Percentiles rank a stretch among this genome's conserved stretches.
Evolutionary conservation across 2,329 filamentous ascomycete species (phyloP).

Genomic region (Domatiomyces globalis): DNA sequence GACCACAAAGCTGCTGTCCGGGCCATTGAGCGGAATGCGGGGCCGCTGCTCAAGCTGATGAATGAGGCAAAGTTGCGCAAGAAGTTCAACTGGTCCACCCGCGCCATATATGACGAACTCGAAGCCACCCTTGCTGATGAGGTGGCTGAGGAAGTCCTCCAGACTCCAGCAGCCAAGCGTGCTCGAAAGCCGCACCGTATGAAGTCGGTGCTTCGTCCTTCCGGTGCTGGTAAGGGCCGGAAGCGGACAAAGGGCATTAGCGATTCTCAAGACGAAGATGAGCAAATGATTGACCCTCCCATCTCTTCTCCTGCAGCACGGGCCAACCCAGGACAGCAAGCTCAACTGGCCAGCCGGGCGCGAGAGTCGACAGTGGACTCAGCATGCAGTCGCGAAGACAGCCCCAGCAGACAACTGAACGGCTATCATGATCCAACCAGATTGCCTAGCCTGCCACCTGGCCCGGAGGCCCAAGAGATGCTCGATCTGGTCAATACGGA

Average conservation of each 20-base stretch:
- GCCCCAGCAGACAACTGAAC: constrained; percentile 19
- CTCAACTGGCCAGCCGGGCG: constrained; percentile 10
- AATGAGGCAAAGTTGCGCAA: constrained; percentile 19
- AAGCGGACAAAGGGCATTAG: constrained; percentile 26
- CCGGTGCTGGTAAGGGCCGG: constrained; percentile 28
- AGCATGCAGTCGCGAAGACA: constrained; percentile 13
- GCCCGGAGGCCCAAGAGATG: constrained; percentile 18
- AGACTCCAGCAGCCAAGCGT: constrained; percentile 11
- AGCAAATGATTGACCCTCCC: constrained; percentile 20
- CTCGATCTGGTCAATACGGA: constrained; percentile 15
- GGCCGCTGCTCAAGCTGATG: constrained; percentile 15
- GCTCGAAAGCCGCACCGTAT: constrained; percentile 16
- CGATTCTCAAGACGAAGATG: constrained; percentile 21
- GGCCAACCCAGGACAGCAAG: constrained; percentile 11
- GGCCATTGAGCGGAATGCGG: constrained; percentile 16
- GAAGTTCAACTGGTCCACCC: constrained; percentile 19
- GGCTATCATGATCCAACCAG: constrained; percentile 13
- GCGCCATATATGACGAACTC: constrained; percentile 18
- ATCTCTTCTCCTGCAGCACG: constrained; percentile 21
- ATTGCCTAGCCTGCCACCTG: constrained; percentile 15
- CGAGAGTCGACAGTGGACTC: constrained; percentile 10
- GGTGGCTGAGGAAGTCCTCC: constrained; percentile 16
- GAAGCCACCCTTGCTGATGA: constrained; percentile 17
- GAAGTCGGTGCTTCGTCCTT: constrained; percentile 34
- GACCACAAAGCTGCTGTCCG: constrained; percentile 12